A percentile compares a stretch with the other conserved stretches of the same genome.
These are phyloP conservation scores for Penicillium macrosclerotiorum DNA, from an alignment of 495 filamentous ascomycete genomes.

Conservation along the genomic window DNA sequence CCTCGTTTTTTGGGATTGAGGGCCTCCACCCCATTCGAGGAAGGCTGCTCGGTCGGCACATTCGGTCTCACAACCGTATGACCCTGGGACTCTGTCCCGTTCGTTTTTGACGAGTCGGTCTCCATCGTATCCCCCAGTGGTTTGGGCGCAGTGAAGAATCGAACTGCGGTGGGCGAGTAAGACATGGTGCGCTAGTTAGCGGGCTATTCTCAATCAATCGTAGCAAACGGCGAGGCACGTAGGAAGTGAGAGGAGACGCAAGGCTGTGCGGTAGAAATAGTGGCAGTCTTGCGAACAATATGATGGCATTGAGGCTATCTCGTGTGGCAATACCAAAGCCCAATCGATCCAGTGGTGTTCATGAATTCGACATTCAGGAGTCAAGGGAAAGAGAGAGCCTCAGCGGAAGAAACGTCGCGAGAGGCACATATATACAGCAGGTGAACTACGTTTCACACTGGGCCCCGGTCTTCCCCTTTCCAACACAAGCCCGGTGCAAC, in stretches of 20 bases:
- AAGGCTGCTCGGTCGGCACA: slow-evolving; percentile 13
- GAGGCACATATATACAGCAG: slow-evolving; percentile 1
- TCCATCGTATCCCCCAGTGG: slow-evolving; percentile 54
- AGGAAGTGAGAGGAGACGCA: slow-evolving; percentile 77
- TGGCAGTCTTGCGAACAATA: slow-evolving; percentile 87
- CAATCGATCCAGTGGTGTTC: no score
- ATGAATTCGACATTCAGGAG: no score
- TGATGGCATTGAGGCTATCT: slow-evolving; percentile 61
- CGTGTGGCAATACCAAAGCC: no score
- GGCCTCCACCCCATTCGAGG: slow-evolving; percentile 9
- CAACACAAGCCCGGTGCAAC: no score
- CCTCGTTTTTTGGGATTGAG: slow-evolving; percentile 29
- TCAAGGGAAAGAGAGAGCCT: no score
- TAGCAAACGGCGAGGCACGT: slow-evolving; percentile 73
- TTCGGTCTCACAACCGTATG: slow-evolving; percentile 27
- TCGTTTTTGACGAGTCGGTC: slow-evolving; percentile 4
- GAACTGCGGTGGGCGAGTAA: slow-evolving; percentile 44
- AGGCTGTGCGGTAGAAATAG: slow-evolving; percentile 85
- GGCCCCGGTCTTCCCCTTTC: no score
- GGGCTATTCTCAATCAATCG: slow-evolving; percentile 48
- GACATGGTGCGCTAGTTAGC: slow-evolving; percentile 45
- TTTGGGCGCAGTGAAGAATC: slow-evolving; percentile 63
- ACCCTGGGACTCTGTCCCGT: slow-evolving; percentile 41
- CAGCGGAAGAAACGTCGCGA: neutral
- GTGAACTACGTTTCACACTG: no score